Conservation (phyloP, 768 basidiomycete species). For the Suillus subaureus region DNA sequence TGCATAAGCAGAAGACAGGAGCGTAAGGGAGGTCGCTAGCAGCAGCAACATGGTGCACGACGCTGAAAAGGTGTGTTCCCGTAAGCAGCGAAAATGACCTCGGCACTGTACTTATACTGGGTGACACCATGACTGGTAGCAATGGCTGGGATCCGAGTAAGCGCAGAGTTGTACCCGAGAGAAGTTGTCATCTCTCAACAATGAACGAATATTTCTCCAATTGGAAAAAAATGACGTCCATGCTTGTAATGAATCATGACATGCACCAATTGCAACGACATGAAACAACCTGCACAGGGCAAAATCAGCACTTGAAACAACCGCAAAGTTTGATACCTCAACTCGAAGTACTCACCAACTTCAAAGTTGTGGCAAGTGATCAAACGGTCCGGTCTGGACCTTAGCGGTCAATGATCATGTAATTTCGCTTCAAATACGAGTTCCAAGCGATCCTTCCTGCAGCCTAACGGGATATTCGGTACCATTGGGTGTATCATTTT, state of each 20-base stretch:
- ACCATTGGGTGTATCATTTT: neutral
- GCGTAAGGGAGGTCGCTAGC: neutral
- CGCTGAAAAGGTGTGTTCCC: neutral
- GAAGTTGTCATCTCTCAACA: neutral
- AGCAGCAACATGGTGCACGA: slow-evolving; percentile 4
- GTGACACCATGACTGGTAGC: neutral
- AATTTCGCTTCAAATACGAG: neutral
- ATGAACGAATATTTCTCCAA: neutral
- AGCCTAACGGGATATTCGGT: neutral
- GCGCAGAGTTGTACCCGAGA: neutral
- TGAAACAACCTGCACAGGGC: neutral
- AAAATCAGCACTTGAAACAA: neutral
- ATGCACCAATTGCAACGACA: neutral
- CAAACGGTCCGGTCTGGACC: neutral
- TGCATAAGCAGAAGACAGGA: neutral
- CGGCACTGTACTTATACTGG: neutral
- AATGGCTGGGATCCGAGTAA: neutral
- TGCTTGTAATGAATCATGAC: neutral
- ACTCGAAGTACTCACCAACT: neutral
- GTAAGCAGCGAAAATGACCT: neutral
- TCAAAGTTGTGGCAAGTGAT: neutral
- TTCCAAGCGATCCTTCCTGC: neutral
- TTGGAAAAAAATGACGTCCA: neutral
- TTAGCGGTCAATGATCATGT: neutral
- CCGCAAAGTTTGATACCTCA: neutral